These are phyloP conservation scores for Oldenlandia corymbosa DNA, from an alignment of 257 asterid genomes.

Conservation along the genomic window DNA sequence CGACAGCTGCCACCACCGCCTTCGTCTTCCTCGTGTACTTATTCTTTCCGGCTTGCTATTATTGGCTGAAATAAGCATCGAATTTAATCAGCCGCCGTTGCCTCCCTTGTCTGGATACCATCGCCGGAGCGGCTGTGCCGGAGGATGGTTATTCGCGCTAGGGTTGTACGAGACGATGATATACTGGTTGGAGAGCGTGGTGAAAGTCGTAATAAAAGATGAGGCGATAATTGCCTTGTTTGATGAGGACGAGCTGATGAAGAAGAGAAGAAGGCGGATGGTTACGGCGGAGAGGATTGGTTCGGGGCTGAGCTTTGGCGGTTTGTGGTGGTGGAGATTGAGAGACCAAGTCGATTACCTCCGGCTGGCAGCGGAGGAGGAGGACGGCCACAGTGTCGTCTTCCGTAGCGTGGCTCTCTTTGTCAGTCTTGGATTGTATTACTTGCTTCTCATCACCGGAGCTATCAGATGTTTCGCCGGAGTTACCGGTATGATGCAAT, in stretches of 20 bases:
- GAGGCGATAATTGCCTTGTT: background rate
- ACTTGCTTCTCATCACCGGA: constrained; percentile 1
- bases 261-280: background rate
- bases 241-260: background rate
- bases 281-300: constrained; percentile 3
- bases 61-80: background rate
- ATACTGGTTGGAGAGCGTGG: background rate
- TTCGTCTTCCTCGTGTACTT: background rate
- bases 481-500: background rate
- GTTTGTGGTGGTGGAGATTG: constrained; percentile 10
- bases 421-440: background rate
- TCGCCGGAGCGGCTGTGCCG: background rate
- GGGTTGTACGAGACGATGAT: constrained; percentile 5
- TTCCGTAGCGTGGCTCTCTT: background rate
- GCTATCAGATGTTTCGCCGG: background rate
- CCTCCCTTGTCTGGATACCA: background rate
- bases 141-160: background rate
- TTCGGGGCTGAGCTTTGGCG: constrained; percentile 8
- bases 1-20: background rate
- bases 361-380: background rate
- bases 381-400: background rate
- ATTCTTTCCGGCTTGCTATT: background rate
- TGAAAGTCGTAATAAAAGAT: background rate
- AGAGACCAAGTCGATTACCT: constrained; percentile 1
- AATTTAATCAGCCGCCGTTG: background rate